Conservation (phyloP, 768 basidiomycete genomes). For the Tubosaeta sp. region DNA sequence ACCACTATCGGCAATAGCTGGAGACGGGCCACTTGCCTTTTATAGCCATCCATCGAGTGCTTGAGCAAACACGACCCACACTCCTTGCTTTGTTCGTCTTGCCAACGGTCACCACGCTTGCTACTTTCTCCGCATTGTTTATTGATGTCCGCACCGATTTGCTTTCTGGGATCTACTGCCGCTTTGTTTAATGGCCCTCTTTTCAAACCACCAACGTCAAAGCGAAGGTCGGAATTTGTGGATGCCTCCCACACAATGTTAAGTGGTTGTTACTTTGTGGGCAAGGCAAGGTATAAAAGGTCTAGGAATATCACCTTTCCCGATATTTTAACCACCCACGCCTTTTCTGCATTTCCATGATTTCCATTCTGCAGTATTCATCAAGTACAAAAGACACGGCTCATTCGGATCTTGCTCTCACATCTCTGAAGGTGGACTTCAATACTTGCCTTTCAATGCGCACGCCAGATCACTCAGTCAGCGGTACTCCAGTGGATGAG, state of each 20-base stretch:
- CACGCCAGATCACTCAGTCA: constrained; percentile 7
- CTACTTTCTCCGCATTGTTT: background rate
- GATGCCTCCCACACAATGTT: constrained; percentile 3
- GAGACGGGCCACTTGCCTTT: constrained; percentile 11
- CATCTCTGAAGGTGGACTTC: constrained; percentile 2
- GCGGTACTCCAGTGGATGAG: background rate
- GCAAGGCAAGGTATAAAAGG: constrained; percentile 18
- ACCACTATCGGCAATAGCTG: constrained; percentile 2
- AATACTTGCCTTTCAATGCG: constrained; percentile 6
- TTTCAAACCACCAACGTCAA: constrained; percentile 17
- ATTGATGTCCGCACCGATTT: constrained; percentile 5
- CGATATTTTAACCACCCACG: background rate
- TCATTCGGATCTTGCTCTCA: background rate
- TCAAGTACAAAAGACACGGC: constrained; percentile 1
- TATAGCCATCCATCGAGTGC: constrained; percentile 5
- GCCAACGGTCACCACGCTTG: constrained; percentile 5
- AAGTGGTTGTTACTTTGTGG: constrained; percentile 7
- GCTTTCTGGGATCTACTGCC: constrained; percentile 7
- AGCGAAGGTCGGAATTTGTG: constrained; percentile 5
- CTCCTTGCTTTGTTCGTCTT: constrained; percentile 22
- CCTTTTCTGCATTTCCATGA: constrained; percentile 2
- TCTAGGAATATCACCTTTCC: background rate
- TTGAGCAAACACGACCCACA: constrained; percentile 2
- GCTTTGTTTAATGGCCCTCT: constrained; percentile 19
- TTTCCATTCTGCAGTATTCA: constrained; percentile 2